Evolutionary conservation across 1,284 basidiomycete genomes (phyloP), one percentile per base, ranked within the genome.

Genomic region (Trichosporon faecale): DNA sequence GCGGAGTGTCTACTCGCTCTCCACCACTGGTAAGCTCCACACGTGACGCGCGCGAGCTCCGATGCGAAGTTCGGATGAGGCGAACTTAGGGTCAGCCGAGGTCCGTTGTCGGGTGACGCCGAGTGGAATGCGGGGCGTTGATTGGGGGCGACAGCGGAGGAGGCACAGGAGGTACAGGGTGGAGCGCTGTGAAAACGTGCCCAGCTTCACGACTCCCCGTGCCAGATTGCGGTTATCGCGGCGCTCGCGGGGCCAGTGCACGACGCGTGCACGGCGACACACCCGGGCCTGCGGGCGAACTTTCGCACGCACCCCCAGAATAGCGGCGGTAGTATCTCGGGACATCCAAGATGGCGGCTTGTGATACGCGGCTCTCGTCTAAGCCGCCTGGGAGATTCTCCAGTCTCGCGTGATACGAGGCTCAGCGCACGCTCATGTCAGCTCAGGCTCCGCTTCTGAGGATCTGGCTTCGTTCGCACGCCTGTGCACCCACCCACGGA

Each of bases 61-160:
- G 49, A 52, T 7, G 21, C 23, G 49, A 52, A 52, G 16, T 25
- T 52, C 49, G 49, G 49, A 11, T 52, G 49, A 52, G 49, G 49
- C 49, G 49, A 52, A 52, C 49, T 52, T 52, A 52, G 49, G 49
- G 21, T 25, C n/a, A 52, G 49, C 49, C 49, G 49, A 52, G 49
- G 49, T 52, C 49, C 49, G 49, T 11, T 3, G 49, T 52, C 49
- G 49, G 49, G 23, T 21, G 49, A 52, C 23, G 23, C 49, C 49
- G 49, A 52, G 23, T 52, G 49, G 23, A 25, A 52, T 52, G 49
- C 9, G 8, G 16, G 23, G 7, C 21, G 5, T 7, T 18, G 49
- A 23, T 25, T 52, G 49, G 23, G 49, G 49, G 49, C 16, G 21
- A 52, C 7, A n/a, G 49, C 49, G 49, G 49, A 21, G 49, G 49